phyloP scores from a whole-genome alignment of 257 asterid genomes.

The Solanum infundibuliforme region DNA sequence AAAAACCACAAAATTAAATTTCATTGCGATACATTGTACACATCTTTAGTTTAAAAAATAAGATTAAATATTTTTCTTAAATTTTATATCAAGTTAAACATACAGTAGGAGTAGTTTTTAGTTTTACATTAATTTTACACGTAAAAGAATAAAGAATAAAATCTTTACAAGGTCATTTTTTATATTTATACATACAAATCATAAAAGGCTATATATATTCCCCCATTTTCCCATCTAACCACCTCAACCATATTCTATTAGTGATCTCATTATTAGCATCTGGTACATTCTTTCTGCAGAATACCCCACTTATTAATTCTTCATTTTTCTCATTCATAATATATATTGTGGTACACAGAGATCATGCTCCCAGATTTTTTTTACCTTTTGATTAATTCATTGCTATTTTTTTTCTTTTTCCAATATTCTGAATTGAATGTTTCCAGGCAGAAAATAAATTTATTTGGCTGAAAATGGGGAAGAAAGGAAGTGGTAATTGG shows the following conservation, averaged over 20 bases:
- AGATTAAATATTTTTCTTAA: not conserved
- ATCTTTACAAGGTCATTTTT: not conserved
- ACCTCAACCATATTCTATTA: not conserved
- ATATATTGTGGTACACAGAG: not conserved
- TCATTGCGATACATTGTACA: not conserved
- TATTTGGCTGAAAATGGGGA: constrained; percentile 39
- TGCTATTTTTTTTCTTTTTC: not conserved
- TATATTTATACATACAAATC: not conserved
- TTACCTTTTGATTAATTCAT: not conserved
- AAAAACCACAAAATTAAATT: not conserved
- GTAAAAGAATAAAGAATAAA: not conserved
- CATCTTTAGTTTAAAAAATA: not conserved
- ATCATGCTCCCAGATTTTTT: not conserved
- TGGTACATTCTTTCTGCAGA: not conserved
- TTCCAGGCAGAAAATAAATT: not conserved
- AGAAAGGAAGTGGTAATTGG: constrained; percentile 66
- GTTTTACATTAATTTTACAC: not conserved
- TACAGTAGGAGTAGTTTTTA: not conserved
- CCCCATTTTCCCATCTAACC: not conserved
- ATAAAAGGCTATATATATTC: not conserved
- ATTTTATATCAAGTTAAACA: not conserved
- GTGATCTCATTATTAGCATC: not conserved
- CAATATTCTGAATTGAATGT: not conserved
- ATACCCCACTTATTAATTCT: not conserved
- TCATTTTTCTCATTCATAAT: not conserved